phyloP scores from a whole-genome alignment of 1,284 basidiomycete genomes.

The Porodaedalea pini region DNA sequence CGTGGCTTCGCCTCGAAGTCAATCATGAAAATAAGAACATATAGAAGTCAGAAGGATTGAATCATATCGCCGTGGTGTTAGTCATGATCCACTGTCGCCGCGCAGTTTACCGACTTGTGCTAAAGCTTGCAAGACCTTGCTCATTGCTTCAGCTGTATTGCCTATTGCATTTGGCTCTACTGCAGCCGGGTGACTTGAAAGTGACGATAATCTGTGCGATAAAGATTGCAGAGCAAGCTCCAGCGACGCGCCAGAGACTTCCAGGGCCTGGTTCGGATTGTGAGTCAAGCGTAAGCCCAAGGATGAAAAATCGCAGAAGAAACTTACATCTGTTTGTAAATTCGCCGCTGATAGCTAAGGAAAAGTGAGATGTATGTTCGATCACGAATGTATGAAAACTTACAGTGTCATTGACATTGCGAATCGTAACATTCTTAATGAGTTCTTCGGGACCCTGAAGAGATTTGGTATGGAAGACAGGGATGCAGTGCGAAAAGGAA shows the following conservation, averaged over 20 bases:
- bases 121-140: conserved; percentile 61
- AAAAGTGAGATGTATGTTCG: not conserved
- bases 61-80: not conserved
- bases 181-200: conserved; percentile 37
- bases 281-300: not conserved
- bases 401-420: not conserved
- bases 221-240: conserved; percentile 51
- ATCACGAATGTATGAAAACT: not conserved
- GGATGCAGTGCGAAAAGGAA: not conserved
- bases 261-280: not conserved
- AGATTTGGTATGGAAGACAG: not conserved
- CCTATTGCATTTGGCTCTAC: conserved; percentile 52
- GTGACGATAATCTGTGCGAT: conserved; percentile 46
- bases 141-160: conserved; percentile 65
- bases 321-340: not conserved
- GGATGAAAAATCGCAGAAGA: not conserved
- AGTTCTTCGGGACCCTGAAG: not conserved
- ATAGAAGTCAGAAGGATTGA: not conserved
- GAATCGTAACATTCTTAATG: not conserved
- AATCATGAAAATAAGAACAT: not conserved
- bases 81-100: conserved; percentile 7
- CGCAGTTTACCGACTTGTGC: conserved; percentile 56
- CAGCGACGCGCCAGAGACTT: conserved; percentile 35
- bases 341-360: not conserved
- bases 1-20: not conserved